Evolutionary conservation across 2,329 filamentous ascomycete species (phyloP), one percentile per base, ranked within the genome.

Genomic region (Arachnomyces sp.): DNA sequence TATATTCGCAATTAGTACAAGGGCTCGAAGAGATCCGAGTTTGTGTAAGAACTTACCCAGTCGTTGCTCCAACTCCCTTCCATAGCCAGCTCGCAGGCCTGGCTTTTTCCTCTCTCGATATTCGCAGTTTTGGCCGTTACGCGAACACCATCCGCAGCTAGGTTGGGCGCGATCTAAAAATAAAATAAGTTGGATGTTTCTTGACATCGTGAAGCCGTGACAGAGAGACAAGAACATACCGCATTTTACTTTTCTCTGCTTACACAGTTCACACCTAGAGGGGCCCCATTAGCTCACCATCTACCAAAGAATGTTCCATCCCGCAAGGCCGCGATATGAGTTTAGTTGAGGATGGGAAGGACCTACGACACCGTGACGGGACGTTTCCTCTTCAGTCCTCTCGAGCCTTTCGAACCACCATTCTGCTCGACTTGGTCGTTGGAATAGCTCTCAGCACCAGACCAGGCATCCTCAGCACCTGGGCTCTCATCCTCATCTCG

Each of bases 21-120:
- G 4, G n/a, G n/a, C 28, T 4, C 37, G 15, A 8, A 3, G 13
- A 4, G 15, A 3, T n/a, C 28, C 8, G 20, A 9, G 9, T 25
- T 25, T 5, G 11, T 16, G 2, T 30, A 29, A 2, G 17, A 13
- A 42, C 55, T 34, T 55, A 66, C 64, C 63, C 31, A 86, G 72
- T 29, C 82, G 74, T 51, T 84, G 79, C 58, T 86, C 82, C 18
- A 86, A 64, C 59, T 86, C 82, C 40, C 81, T 75, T 12, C 82
- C 82, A 57, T 86, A 86, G 2, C 77, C 78, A 49, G 77, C 73
- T 17, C 75, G 65, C 31, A 74, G 67, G 2, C 81, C 81, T 7
- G 81, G 79, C 56, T 83, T 84, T 63, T 83, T 82, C 33, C 81
- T 70, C 52, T 82, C 80, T 43, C 76, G 77, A 55, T 84, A 84